phyloP scores from a whole-genome alignment of 805 yeast genomes.

The Starmerella stigmatis region DNA sequence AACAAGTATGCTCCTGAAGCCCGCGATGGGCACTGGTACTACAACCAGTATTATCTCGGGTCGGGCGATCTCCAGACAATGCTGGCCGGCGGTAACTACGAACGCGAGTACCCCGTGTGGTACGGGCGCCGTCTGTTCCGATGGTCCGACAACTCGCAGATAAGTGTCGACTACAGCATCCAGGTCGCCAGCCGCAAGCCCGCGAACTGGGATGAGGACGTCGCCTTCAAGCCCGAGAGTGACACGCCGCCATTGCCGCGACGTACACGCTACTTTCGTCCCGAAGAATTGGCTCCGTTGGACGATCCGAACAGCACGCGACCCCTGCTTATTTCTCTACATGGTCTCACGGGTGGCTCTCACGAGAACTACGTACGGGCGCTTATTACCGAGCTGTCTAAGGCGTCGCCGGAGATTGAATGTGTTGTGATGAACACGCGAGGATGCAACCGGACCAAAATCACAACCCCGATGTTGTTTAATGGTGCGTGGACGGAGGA shows the following conservation, averaged over 20 bases:
- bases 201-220: conserved; percentile 30
- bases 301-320: conserved; percentile 30
- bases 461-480: conserved; percentile 61
- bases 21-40: conserved; percentile 39
- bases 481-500: conserved; percentile 67
- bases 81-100: conserved; percentile 49
- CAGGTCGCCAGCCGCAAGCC: conserved; percentile 27
- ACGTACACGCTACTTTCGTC: conserved; percentile 44
- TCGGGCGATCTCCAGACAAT: conserved; percentile 73
- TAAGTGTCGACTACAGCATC: conserved; percentile 65
- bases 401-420: conserved; percentile 39
- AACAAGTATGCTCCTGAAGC: conserved; percentile 38
- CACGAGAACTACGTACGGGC: conserved; percentile 66
- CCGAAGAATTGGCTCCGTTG: conserved; percentile 35
- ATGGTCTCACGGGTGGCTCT: conserved; percentile 81
- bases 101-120: conserved; percentile 45
- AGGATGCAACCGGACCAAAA: conserved; percentile 62
- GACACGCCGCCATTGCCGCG: conserved; percentile 36
- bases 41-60: conserved; percentile 52
- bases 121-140: conserved; percentile 70
- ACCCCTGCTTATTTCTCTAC: conserved; percentile 57
- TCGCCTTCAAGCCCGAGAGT: conserved; percentile 27
- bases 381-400: conserved; percentile 33
- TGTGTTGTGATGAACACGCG: conserved; percentile 59
- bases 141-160: conserved; percentile 57